phyloP scores from a whole-genome alignment of 2,329 filamentous ascomycete genomes.

The Exophiala phaeomuriformis region DNA sequence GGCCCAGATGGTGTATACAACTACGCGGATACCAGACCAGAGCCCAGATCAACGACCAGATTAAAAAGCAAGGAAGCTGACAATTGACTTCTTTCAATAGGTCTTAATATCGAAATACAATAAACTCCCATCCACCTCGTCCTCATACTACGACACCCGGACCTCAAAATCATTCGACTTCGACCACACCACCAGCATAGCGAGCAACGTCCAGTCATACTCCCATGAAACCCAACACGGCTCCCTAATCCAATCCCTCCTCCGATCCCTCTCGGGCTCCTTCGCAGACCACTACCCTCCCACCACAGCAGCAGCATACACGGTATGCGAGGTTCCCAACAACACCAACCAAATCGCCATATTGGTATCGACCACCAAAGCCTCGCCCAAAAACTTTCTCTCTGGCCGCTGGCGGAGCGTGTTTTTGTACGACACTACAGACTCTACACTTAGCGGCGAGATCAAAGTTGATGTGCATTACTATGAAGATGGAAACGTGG shows the following conservation, averaged over 20 bases:
- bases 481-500: slow-evolving; percentile 98
- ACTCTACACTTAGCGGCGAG: slow-evolving; percentile 61
- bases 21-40: neutral
- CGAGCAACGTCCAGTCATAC: slow-evolving; percentile 73
- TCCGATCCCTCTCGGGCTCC: slow-evolving; percentile 69
- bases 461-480: slow-evolving; percentile 97
- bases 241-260: slow-evolving; percentile 67
- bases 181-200: slow-evolving; percentile 80
- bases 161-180: slow-evolving; percentile 82
- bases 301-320: slow-evolving; percentile 74
- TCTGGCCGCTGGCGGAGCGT: slow-evolving; percentile 93
- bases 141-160: slow-evolving; percentile 82
- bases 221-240: slow-evolving; percentile 66
- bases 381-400: slow-evolving; percentile 98
- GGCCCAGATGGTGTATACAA: no score
- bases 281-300: slow-evolving; percentile 82
- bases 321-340: slow-evolving; percentile 41
- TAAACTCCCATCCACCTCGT: slow-evolving; percentile 51
- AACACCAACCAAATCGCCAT: slow-evolving; percentile 70
- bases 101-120: slow-evolving; percentile 81
- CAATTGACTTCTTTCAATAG: slow-evolving; percentile 32
- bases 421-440: slow-evolving; percentile 70
- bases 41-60: neutral
- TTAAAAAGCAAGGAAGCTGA: no score
- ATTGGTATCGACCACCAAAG: slow-evolving; percentile 87